phyloP scores from a whole-genome alignment of 441 rosid genomes.

The Brassica balearica region DNA sequence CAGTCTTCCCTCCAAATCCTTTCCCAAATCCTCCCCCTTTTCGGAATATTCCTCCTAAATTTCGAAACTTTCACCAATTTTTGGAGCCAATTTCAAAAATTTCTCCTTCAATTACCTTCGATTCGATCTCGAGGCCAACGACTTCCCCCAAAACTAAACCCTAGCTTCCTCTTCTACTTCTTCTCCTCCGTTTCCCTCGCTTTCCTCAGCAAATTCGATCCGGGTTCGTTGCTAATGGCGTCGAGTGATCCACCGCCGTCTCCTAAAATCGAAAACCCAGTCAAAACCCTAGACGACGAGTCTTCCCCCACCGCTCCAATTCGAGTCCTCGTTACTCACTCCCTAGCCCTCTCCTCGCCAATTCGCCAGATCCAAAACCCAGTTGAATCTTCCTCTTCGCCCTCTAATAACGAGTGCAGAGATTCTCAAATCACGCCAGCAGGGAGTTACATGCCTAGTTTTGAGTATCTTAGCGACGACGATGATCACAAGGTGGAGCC shows the following conservation, averaged over 20 bases:
- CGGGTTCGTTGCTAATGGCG: slow-evolving; percentile 18
- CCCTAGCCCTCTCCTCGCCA: slow-evolving; percentile 24
- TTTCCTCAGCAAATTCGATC: neutral
- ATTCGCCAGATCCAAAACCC: slow-evolving; percentile 16
- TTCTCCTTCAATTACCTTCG: slow-evolving; percentile 4
- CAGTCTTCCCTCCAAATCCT: slow-evolving; percentile 45
- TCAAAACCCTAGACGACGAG: slow-evolving; percentile 34
- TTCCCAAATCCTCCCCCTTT: slow-evolving; percentile 16
- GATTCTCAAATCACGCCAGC: slow-evolving; percentile 23
- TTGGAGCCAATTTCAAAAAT: slow-evolving; percentile 26
- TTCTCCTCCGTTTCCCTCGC: neutral
- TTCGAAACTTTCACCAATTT: neutral
- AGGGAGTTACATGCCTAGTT: neutral
- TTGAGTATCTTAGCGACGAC: neutral
- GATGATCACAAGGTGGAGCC: neutral
- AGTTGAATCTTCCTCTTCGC: slow-evolving; percentile 18
- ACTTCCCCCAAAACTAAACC: slow-evolving; percentile 18
- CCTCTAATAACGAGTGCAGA: slow-evolving; percentile 5
- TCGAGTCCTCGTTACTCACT: slow-evolving; percentile 33
- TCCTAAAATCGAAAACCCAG: slow-evolving; percentile 5
- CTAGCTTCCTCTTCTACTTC: slow-evolving; percentile 13
- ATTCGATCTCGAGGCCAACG: neutral
- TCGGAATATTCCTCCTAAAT: neutral
- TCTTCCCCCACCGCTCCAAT: slow-evolving; percentile 33
- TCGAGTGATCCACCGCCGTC: slow-evolving; percentile 17